Evolutionary conservation across 2,329 filamentous ascomycete species (phyloP).

Genomic region (Colletotrichum horii): DNA sequence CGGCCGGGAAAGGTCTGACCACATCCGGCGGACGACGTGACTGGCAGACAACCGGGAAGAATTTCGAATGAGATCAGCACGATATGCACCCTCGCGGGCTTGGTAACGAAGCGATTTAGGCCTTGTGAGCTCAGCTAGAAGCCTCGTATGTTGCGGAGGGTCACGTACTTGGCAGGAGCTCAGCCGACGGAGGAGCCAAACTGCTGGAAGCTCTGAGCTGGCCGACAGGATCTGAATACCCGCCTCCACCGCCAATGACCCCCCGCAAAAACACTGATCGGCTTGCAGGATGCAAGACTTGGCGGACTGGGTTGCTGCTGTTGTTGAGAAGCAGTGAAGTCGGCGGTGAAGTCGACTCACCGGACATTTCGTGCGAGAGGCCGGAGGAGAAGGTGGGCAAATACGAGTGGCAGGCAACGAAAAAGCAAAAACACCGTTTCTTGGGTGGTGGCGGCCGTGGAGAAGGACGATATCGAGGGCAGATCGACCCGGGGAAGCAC

Average conservation of each 20-base stretch:
- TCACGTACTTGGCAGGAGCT: neutral
- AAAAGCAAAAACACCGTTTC: neutral
- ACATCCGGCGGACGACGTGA: neutral
- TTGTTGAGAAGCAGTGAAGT: neutral
- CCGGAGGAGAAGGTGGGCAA: neutral
- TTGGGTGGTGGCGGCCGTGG: neutral
- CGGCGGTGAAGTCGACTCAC: constrained; percentile 2
- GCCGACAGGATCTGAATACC: neutral
- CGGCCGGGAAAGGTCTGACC: neutral
- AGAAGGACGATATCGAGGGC: neutral
- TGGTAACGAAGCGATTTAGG: neutral
- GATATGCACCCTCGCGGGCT: neutral
- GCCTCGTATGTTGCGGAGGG: neutral
- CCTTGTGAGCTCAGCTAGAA: neutral
- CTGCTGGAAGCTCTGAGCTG: neutral
- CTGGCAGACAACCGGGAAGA: neutral
- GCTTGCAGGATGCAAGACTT: neutral
- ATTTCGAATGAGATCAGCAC: neutral
- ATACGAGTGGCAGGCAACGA: neutral
- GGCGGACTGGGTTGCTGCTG: neutral
- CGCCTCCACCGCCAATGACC: neutral
- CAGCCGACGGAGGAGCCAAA: neutral
- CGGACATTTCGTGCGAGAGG: neutral
- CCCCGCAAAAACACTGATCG: neutral
- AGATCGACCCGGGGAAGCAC: neutral